These are phyloP conservation scores for Eimeria praecox DNA, from an alignment of 169 alveolate species.

Conservation along the genomic window DNA sequence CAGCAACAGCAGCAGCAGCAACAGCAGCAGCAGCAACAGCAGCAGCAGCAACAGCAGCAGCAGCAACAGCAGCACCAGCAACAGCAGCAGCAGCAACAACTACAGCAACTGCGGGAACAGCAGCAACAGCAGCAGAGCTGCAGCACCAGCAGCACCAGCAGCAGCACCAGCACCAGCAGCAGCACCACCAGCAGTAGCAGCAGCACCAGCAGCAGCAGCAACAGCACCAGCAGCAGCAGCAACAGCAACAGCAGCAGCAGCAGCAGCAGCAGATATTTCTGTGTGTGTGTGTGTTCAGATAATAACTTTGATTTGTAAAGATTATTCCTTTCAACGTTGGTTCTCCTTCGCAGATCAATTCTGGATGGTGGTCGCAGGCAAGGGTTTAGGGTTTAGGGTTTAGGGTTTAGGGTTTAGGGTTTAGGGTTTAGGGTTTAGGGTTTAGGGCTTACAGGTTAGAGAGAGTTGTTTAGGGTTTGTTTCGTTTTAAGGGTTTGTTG, in stretches of 20 bases:
- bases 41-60: no score
- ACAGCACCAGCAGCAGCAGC: not conserved
- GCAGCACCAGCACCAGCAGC: no score
- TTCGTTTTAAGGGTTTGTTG: not conserved
- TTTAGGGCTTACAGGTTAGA: not conserved
- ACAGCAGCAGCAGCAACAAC: not conserved
- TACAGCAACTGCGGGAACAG: not conserved
- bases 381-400: conserved; percentile 24
- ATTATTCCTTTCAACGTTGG: conserved; percentile 73
- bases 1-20: no score
- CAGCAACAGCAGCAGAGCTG: not conserved
- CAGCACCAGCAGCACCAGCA: no score
- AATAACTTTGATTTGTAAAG: conserved; percentile 51
- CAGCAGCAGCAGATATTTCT: not conserved
- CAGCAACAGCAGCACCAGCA: no score
- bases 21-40: no score
- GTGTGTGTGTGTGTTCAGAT: conserved; percentile 24
- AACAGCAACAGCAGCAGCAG: not conserved
- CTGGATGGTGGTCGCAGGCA: conserved; percentile 63
- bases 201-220: no score
- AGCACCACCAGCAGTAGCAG: no score
- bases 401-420: conserved; percentile 85
- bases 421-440: conserved; percentile 84
- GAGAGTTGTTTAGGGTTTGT: not conserved
- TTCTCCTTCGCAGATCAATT: conserved; percentile 60